These are phyloP conservation scores for Magnusiomyces tetraspermus DNA, from an alignment of 1,139 yeast species.

Conservation along the genomic window DNA sequence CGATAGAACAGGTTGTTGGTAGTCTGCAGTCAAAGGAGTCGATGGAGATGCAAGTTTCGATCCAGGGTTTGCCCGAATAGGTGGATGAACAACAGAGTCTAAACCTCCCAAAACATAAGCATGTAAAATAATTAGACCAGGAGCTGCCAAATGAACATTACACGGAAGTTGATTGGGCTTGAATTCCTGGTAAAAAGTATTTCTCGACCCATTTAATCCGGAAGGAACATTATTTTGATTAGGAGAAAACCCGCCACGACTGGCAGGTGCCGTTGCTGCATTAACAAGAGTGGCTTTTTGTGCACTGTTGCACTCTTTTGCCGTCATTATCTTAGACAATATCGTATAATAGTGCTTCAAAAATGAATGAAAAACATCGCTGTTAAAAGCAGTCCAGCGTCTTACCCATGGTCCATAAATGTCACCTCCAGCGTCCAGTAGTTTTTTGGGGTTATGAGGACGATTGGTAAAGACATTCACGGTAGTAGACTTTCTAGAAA, in stretches of 20 bases:
- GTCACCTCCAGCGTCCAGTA: slow-evolving; percentile 32
- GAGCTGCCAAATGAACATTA: slow-evolving; percentile 29
- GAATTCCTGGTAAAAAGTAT: neutral
- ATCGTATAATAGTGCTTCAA: slow-evolving; percentile 52
- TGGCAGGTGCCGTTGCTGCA: neutral
- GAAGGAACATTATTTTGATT: neutral
- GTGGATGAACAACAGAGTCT: slow-evolving; percentile 26
- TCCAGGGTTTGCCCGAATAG: slow-evolving; percentile 1
- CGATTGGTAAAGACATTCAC: slow-evolving; percentile 28
- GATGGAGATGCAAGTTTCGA: slow-evolving; percentile 13
- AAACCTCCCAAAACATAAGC: slow-evolving; percentile 29
- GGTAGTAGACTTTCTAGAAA: slow-evolving; percentile 19
- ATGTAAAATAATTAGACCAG: slow-evolving; percentile 32
- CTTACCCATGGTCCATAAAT: slow-evolving; percentile 64
- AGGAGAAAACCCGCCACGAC: neutral
- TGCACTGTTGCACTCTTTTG: neutral
- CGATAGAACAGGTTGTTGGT: neutral
- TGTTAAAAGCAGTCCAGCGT: slow-evolving; percentile 47
- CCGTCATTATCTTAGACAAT: slow-evolving; percentile 20
- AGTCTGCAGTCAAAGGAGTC: slow-evolving; percentile 3
- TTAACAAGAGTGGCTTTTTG: neutral
- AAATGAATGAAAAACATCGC: slow-evolving; percentile 60
- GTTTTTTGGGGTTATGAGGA: slow-evolving; percentile 49
- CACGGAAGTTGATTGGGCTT: slow-evolving; percentile 8
- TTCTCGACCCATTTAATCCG: neutral